Base-by-base conservation (phyloP, 805 yeast species). In the Starmerella etchellsii region DNA sequence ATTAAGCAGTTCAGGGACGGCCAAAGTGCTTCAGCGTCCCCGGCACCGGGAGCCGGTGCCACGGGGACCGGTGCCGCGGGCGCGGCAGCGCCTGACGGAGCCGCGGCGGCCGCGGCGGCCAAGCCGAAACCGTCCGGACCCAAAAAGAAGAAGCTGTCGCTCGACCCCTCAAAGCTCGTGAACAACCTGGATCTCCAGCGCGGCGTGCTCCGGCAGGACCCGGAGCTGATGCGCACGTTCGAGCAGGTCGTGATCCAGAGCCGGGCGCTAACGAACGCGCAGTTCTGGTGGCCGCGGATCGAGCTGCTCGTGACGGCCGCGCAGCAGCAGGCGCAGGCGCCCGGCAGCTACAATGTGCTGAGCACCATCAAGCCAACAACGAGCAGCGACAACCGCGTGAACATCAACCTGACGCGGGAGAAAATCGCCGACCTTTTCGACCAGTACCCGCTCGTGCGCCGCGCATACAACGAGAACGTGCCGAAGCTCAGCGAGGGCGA, bases 361-460 rank as follows among this genome's bases (percentile, higher is more conserved):
- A 80, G 94, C 33, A 84, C 97, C 0, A 88, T 91, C 48, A 83
- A 81, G 54, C 95, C 97, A 0, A 88, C 84, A 7, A 94, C 95
- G 0, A 77, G 93, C 0, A 73, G 83, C 40, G 97, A 88, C 55
- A 88, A 88, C 60, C 83, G 84, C 57, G 94, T 88, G 42, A 87
- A 85, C 59, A 94, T 91, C 36, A 79, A 85, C 40, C 81, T 91
- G 26, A 82, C 98, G 0, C 67, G 95, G 41, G 96, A 87, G 46
- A 85, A 80, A 46, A 87, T 91, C 54, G 77, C 74, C 42, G 93
- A 81, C 48, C 84, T 91, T 19, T 87, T 91, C 57, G 82, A 78
- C 38, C 94, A 88, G 44, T 91, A 88, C 55, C 98, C 98, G 0
- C 74, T 87, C 29, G 93, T 91, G 21, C 74, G 82, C 45, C 74